Evolutionary conservation across 2,329 filamentous ascomycete genomes (phyloP).

Genomic region (Aquanectria penicillioides): DNA sequence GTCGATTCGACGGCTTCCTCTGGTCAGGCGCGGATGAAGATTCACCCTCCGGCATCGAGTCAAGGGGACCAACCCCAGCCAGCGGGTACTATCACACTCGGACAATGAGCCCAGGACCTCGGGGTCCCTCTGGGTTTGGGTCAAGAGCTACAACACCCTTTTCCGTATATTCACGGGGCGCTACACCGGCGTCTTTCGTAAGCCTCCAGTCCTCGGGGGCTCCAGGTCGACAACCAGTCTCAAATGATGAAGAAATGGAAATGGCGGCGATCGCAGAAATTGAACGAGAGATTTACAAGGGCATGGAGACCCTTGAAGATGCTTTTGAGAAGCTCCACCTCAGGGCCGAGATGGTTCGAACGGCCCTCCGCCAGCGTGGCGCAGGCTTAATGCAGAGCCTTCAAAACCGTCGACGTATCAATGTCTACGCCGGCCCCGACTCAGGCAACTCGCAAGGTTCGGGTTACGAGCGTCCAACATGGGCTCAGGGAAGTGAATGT

Average conservation of each 20-base stretch:
- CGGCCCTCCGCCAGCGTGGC: conserved; percentile 81
- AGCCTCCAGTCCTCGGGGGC: conserved; percentile 62
- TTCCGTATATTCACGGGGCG: conserved; percentile 62
- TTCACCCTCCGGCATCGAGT: conserved; percentile 55
- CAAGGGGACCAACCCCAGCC: conserved; percentile 64
- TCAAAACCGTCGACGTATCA: conserved; percentile 67
- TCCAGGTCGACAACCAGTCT: conserved; percentile 70
- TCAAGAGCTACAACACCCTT: conserved; percentile 61
- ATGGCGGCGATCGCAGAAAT: conserved; percentile 90
- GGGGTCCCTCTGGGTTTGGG: conserved; percentile 53
- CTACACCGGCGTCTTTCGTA: conserved; percentile 69
- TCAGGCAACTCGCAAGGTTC: conserved; percentile 58
- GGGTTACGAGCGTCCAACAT: conserved; percentile 55
- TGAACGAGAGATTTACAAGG: conserved; percentile 90
- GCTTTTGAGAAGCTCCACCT: conserved; percentile 92
- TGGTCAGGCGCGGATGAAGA: conserved; percentile 87
- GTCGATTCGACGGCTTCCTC: conserved; percentile 93
- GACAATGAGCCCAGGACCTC: conserved; percentile 52
- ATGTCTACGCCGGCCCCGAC: conserved; percentile 59
- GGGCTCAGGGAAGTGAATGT: conserved; percentile 53
- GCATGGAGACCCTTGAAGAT: conserved; percentile 95
- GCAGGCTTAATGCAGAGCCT: conserved; percentile 77
- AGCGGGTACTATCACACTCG: conserved; percentile 55
- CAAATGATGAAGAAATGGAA: conserved; percentile 93
- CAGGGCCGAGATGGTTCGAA: conserved; percentile 83